Evolutionary conservation across 768 basidiomycete species (phyloP), one percentile per base, ranked within the genome.

Genomic region (Pulveroboletus sp.): DNA sequence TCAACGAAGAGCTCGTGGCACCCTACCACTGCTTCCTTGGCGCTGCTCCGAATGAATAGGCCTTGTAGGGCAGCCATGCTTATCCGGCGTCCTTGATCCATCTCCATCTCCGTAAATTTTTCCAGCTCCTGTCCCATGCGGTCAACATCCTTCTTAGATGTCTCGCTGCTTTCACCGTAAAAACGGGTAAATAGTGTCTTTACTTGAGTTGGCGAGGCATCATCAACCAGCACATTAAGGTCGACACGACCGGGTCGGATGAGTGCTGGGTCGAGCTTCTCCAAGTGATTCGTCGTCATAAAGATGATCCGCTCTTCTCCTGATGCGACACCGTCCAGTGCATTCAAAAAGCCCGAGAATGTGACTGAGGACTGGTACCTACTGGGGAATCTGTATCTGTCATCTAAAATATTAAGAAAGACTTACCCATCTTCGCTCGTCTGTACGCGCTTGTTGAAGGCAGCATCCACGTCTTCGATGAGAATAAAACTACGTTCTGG

Each of bases 11-110:
- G 59, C 33, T 80, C 73, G 36, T 67, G 72, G 61, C 77, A 80
- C 17, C 67, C 72, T 45, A 53, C 64, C 12, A 89, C 65, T 8
- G 83, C 87, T 11, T 80, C 77, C 53, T 64, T 68, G 36, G 84
- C 77, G 39, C 69, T 70, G 59, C 80, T 81, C 49, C 88, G 80
- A 58, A 99, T 99, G 69, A 99, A 98, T 29, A 89, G 79, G 17
- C 97, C 97, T 61, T 99, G 97, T 51, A 99, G 72, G 32, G 89
- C 84, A 29, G 97, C 97, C 97, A 99, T 99, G 64, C 94, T 97
- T 50, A 97, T 76, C 35, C 79, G 70, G 61, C 73, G 71, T 0
- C 84, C 85, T 5, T 61, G 59, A 36, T 64, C 58, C 70, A 75
- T 74, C 59, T 85, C 81, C 14, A 67, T 67, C 40, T 72, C 63